phyloP scores from a whole-genome alignment of 345 rosid genomes.

The Lagerstroemia speciosa region DNA sequence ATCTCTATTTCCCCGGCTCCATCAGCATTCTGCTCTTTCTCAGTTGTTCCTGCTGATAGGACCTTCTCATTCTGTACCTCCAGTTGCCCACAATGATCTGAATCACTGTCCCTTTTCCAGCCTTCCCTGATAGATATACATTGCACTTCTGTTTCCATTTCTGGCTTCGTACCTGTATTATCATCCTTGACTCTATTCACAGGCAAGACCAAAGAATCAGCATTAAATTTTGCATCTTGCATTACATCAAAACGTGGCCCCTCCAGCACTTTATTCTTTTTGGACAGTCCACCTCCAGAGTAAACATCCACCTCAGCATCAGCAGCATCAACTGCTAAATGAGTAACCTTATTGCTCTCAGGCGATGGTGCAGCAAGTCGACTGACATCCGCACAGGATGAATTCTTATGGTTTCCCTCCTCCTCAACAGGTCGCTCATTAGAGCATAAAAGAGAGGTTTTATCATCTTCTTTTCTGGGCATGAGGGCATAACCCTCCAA shows the following conservation, averaged over 20 bases:
- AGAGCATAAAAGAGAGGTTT: slow-evolving; percentile 7
- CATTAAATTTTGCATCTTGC: slow-evolving; percentile 22
- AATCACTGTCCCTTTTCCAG: slow-evolving; percentile 17
- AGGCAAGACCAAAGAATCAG: slow-evolving; percentile 12
- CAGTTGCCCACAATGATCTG: slow-evolving; percentile 9
- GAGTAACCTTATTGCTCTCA: slow-evolving; percentile 32
- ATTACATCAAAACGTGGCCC: slow-evolving; percentile 19
- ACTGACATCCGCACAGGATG: slow-evolving; percentile 27
- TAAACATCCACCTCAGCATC: slow-evolving; percentile 10
- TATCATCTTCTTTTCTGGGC: slow-evolving; percentile 22
- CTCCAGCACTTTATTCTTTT: slow-evolving; percentile 21
- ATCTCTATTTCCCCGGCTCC: slow-evolving; percentile 26
- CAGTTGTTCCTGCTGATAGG: slow-evolving; percentile 28
- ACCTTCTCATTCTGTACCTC: slow-evolving; percentile 18
- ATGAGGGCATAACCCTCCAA: slow-evolving; percentile 12
- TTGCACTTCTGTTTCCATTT: slow-evolving; percentile 18
- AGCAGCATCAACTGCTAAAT: slow-evolving; percentile 12
- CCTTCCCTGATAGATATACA: slow-evolving; percentile 18
- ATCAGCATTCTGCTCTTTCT: slow-evolving; percentile 11
- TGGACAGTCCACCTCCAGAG: slow-evolving; percentile 10
- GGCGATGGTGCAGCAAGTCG: slow-evolving; percentile 29
- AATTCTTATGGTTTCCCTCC: slow-evolving; percentile 15
- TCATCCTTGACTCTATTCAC: slow-evolving; percentile 23
- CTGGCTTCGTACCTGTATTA: slow-evolving; percentile 10
- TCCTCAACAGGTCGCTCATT: slow-evolving; percentile 26